Base-by-base conservation (phyloP, 305 asterid genomes). In the Fraxinus greggii region DNA sequence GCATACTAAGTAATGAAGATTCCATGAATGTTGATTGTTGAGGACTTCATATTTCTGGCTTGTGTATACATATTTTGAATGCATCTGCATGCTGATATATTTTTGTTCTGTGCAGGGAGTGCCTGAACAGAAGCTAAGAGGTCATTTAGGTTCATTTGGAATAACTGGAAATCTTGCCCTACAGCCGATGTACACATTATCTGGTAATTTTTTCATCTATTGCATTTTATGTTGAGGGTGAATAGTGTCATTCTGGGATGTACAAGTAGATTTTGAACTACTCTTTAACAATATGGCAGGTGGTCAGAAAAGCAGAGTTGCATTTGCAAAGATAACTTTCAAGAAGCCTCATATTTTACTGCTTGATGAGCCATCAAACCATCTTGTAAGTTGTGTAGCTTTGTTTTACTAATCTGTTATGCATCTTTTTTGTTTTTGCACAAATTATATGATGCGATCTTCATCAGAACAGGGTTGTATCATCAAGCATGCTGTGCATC, bases 291-390 rank as follows among this genome's bases (percentile, higher is more conserved):
- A 40, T 35, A 77, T 86, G 32, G 77, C 92, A 96, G 99, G 99
- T 88, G 99, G 98, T 85, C 99, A 96, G 89, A 96, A 96, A 86
- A 96, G 99, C 88, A 92, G 99, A 82, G 99, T 94, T 83, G 99
- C 99, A 38, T 96, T 94, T 86, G 90, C 98, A n/a, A 96, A 94
- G 93, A 94, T 96, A 84, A 94, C 99, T 69, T 96, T 93, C 97
- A 96, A 93, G 83, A 96, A 92, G 92, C 99, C 99, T 82, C 99
- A 96, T 86, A 96, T 96, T 80, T 87, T 96, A 79, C 91, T 96
- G 80, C 98, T 96, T 83, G 99, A 96, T 42, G 99, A 96, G 92
- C 99, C 98, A 7, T 94, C 98, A 13, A 96, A 94, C 87, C 99
- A 96, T 91, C 98, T 96, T 88, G 99, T 96, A 90, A 89, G 97